A percentile compares a stretch with the other conserved stretches of the same genome.
These are phyloP conservation scores for Larix kaempferi DNA, from an alignment of 75 land plant species.

Conservation along the genomic window DNA sequence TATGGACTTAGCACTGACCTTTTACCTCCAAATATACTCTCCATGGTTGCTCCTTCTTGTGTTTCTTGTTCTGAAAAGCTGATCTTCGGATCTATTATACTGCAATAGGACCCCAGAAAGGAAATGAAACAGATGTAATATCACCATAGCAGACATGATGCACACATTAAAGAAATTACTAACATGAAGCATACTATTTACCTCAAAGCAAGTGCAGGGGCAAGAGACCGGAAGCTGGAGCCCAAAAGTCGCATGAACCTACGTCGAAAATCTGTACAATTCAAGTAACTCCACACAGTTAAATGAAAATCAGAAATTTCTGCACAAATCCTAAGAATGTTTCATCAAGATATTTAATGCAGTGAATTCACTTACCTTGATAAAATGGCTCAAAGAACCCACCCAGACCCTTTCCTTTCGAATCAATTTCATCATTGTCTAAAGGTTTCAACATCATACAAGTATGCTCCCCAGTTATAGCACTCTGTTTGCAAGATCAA, in stretches of 20 bases:
- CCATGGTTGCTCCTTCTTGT: conserved; percentile 23
- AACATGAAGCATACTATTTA: conserved; percentile 13
- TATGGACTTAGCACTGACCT: conserved; percentile 49
- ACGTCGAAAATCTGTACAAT: conserved; percentile 69
- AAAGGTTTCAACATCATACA: conserved; percentile 88
- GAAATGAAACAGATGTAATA: not conserved
- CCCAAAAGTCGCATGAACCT: conserved; percentile 61
- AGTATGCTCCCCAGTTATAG: conserved; percentile 94
- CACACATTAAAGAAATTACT: not conserved
- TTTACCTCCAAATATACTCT: conserved; percentile 37
- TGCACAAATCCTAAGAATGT: not conserved
- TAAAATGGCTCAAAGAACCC: conserved; percentile 83
- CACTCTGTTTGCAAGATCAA: conserved; percentile 46
- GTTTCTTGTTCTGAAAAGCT: conserved; percentile 59
- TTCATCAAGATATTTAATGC: not conserved
- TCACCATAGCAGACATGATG: not conserved
- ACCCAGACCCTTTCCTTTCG: conserved; percentile 26
- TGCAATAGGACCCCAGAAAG: conserved; percentile 19
- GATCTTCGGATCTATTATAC: conserved; percentile 80
- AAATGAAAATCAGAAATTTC: not conserved
- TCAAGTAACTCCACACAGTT: not conserved
- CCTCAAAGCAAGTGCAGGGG: conserved; percentile 92
- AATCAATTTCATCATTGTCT: conserved; percentile 81
- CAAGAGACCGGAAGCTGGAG: conserved; percentile 50
- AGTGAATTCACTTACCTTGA: conserved; percentile 39